Evolutionary conservation across 768 basidiomycete genomes (phyloP), one percentile per base, ranked within the genome.

Genomic region (Tylopilus vinaceipallidus): DNA sequence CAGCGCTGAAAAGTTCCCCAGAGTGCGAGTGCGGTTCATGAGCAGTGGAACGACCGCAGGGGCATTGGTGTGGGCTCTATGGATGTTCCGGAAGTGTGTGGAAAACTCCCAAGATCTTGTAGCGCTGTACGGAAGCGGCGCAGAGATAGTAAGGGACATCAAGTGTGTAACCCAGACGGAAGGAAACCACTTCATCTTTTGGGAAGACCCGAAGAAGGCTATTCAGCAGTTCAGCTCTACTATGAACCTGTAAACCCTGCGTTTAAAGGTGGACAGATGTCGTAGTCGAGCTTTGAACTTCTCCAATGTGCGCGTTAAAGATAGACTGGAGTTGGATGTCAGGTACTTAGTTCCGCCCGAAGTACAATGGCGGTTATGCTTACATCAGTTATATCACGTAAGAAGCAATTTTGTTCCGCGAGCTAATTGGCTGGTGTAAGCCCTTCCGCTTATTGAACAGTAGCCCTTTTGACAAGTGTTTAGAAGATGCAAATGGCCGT

Each of bases 141-240:
- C 62, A 13, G 59, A 58, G 27, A 62, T 32, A 29, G 55, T 37
- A 26, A 62, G 61, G 26, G 61, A 64, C 9, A 43, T 64, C 50
- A 47, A 55, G 40, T 45, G 27, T 26, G 6, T 54, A 10, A 22
- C 7, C 4, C 51, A 61, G 16, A 26, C 39, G 8, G 59, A 62
- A 35, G 61, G 61, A 30, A 64, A 62, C 34, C 62, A 62, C 40
- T 61, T 64, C 11, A n/a, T 57, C 20, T 64, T 58, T 36, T 62
- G 59, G 61, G 59, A 62, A 0, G 47, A 61, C 9, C 60, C 62
- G 13, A 47, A 62, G 55, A 53, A 47, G 41, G 55, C 59, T 20
- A 53, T 64, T n/a, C 36, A 50, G 24, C 55, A 60, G 11, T 61
- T 52, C 26, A 29, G 11, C n/a, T 17, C 2, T 1, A 24, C 52